Base-by-base conservation (phyloP, 257 asterid species). In the Avicennia marina region DNA sequence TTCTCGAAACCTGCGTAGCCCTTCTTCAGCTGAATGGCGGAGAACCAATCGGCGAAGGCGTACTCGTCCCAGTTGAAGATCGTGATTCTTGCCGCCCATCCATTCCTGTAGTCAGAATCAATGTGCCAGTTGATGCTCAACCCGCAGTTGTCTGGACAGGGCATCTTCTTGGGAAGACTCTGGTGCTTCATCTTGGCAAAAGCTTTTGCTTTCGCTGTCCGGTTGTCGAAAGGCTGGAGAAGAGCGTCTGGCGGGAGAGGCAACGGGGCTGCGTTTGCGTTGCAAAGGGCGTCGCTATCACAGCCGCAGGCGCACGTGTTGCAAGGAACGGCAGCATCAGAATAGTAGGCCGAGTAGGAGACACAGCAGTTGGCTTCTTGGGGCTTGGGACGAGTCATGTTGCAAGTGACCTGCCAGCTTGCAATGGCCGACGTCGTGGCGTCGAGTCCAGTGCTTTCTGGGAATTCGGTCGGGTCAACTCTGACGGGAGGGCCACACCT, bases 81-180 rank as follows among this genome's bases (percentile, higher is more conserved):
- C 1, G 98, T 91, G 48, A 91, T 63, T 13, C 98, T 58, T 4
- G 98, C 95, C 0, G 98, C 78, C 95, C 95, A 91, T 18, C 98
- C 96, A 22, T 25, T 64, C 40, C 75, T 86, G 72, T 73, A 88
- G 42, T 88, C 94, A 1, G 90, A 76, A 24, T 91, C 96, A 0
- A 91, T 38, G 67, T 91, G 98, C 98, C 98, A 88, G 69, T 91
- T 91, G 36, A 91, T 67, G 78, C 90, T 85, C 38, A 91, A 87
- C 1, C 96, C 98, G 51, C 98, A 88, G 51, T 91, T 88, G 43
- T 91, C 96, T 0, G 96, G 94, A 56, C 98, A 91, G 0, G 98
- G 98, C 50, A 77, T 41, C 41, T 60, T 85, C 1, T 15, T 18
- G 0, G 98, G 98, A 0, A 88, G 19, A 0, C 58, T 21, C 1